Base-by-base conservation (phyloP, 1,284 basidiomycete genomes). In the Chalciporus piperatoides region DNA sequence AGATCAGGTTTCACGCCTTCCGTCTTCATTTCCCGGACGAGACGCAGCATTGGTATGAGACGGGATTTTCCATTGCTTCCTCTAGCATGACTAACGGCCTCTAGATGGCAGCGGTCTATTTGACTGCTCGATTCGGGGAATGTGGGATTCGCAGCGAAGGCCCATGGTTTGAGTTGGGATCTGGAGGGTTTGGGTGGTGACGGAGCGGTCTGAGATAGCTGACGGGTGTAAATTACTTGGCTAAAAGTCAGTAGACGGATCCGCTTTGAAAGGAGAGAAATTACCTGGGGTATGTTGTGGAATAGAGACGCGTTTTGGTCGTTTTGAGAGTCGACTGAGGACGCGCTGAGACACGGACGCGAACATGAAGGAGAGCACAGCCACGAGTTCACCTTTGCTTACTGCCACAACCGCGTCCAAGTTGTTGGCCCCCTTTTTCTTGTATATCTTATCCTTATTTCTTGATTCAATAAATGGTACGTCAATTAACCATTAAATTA, bases 21-120 rank as follows among this genome's bases (percentile, higher is more conserved):
- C 0, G 57, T 51, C 60, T 86, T 88, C 82, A 88, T 86, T 35
- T 75, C 60, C n/a, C 67, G 40, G 71, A 79, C 44, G 45, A 60
- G 53, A 0, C 63, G 60, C 10, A 64, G 35, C 52, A 64, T 63
- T n/a, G 54, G 63, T 2, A 62, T 21, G 51, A 63, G 64, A 15
- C 62, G 60, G 54, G 47, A 27, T 52, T 40, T 23, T 23, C 21
- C 21, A 4, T 23, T 23, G 21, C 21, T 23, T 28, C 54, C 54
- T 30, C 69, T 65, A 10, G 71, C 68, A 50, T 71, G 66, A 8
- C 65, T 60, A 54, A 70, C 62, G 7, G 80, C 63, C 44, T 70
- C 60, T 41, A 71, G 61, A 41, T 71, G 73, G 55, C 68, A 70
- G 19, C 71, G 68, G 1, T 70, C 68, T 35, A 64, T 57, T 27